Percentiles rank a stretch among this genome's conserved stretches.
Evolutionary conservation across 169 alveolate genomes (phyloP).

Genomic region (Plasmodium gallinaceum): DNA sequence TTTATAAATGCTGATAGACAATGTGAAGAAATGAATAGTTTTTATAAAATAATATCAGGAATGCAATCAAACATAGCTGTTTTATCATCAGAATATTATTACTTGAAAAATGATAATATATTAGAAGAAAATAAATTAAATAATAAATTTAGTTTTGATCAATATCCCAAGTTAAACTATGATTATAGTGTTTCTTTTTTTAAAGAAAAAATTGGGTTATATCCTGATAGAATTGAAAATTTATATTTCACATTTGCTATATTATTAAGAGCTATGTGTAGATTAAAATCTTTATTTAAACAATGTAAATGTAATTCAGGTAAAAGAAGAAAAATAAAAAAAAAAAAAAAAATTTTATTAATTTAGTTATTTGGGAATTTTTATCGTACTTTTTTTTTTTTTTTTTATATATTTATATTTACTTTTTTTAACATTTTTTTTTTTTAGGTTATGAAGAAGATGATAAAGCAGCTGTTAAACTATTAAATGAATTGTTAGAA

Average conservation of each 20-base stretch:
- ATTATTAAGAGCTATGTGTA: conserved; percentile 87
- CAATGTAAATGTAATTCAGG: conserved; percentile 88
- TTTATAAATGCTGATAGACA: conserved; percentile 58
- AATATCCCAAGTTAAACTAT: conserved; percentile 77
- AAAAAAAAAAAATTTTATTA: neutral
- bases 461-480: conserved; percentile 40
- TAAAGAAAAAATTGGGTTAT: conserved; percentile 86
- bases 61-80: conserved; percentile 90
- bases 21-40: conserved; percentile 84
- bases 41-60: conserved; percentile 88
- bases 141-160: conserved; percentile 74
- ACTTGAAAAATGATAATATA: conserved; percentile 76
- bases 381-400: too few species aligned
- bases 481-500: conserved; percentile 32
- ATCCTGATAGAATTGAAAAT: conserved; percentile 91
- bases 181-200: conserved; percentile 85
- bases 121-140: conserved; percentile 28
- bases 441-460: conserved; percentile 28
- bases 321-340: neutral
- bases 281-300: conserved; percentile 84
- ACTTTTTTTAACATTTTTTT: neutral
- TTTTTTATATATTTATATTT: too few species aligned
- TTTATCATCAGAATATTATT: conserved; percentile 87
- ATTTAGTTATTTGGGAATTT: neutral
- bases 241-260: conserved; percentile 90